Base-by-base conservation (phyloP, 192 early-diverging fungal species). In the Umbelopsis sp. region DNA sequence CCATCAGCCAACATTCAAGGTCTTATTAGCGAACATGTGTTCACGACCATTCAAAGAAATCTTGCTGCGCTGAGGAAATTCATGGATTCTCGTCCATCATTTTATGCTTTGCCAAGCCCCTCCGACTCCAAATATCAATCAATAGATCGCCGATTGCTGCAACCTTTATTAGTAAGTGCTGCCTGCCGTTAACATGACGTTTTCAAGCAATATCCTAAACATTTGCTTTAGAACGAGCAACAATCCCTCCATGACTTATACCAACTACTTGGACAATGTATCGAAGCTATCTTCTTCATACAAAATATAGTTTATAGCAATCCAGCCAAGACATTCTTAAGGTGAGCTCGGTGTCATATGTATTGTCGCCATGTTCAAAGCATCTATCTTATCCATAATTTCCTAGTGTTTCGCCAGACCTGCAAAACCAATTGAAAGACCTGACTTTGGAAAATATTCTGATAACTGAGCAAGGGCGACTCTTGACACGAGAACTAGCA, bases 181-280 rank as follows among this genome's bases (percentile, higher is more conserved):
- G 2, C 44, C 7, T 66, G 1, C 37, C 9, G 16, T 33, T 16
- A 6, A 61, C 16, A 16, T 16, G 0, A 6, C 13, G 4, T 53
- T 25, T 7, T 12, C 33, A 15, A 18, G 6, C 15, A 11, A 15
- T 22, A 2, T 4, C 8, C 6, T 13, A 21, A 44, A n/a, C 18
- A 23, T 0, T 22, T 20, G 8, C 20, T 15, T 7, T 23, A 72
- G 70, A 49, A 48, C 27, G 76, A 78, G 51, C 71, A 73, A 47
- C 67, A 64, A 64, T 73, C 76, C n/a, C 23, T 73, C 4, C 61
- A 66, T 49, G 76, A 73, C 7, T 23, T 78, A n/a, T 73, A 61
- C 22, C n/a, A 49, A 18, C 33, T 78, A 22, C 44, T 78, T 37
- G 35, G 30, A 5, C 71, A 73, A n/a, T 66, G 58, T 25, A 66